These are phyloP conservation scores for Calonectria naviculata DNA, from an alignment of 2,329 filamentous ascomycete species.

Conservation along the genomic window DNA sequence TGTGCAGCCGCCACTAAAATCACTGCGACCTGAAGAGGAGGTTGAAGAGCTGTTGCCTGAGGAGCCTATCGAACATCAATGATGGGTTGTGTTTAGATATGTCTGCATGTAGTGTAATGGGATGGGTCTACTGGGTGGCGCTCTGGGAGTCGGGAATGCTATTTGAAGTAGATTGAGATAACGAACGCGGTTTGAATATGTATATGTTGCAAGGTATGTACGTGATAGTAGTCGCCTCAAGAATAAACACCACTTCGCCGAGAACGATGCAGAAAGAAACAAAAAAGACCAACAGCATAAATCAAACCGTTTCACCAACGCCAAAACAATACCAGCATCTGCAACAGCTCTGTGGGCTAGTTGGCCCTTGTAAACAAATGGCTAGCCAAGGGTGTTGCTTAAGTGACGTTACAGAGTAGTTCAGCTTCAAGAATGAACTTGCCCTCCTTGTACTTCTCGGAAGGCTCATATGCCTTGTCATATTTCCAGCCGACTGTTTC, in stretches of 20 bases:
- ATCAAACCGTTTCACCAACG: slow-evolving; percentile 28
- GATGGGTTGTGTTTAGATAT: background rate
- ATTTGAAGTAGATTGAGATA: slow-evolving; percentile 4
- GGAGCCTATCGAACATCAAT: slow-evolving; percentile 81
- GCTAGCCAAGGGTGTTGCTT: slow-evolving; percentile 20
- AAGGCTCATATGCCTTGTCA: slow-evolving; percentile 92
- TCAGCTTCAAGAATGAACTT: slow-evolving; percentile 98
- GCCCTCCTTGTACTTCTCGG: slow-evolving; percentile 98
- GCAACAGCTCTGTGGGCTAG: background rate
- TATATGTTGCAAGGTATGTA: background rate
- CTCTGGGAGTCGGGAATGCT: slow-evolving; percentile 7
- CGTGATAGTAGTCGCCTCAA: slow-evolving; percentile 6
- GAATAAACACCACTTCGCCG: slow-evolving; percentile 19
- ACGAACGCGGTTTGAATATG: slow-evolving; percentile 10
- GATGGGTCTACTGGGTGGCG: slow-evolving; percentile 13
- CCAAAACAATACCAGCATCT: slow-evolving; percentile 13
- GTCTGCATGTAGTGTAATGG: background rate
- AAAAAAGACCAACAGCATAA: slow-evolving; percentile 12
- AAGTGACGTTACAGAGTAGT: slow-evolving; percentile 82
- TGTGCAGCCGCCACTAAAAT: slow-evolving; percentile 82
- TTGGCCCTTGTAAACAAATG: background rate
- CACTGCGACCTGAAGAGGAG: slow-evolving; percentile 66
- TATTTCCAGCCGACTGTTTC: slow-evolving; percentile 98
- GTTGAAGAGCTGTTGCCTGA: slow-evolving; percentile 79
- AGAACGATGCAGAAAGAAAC: slow-evolving; percentile 25